Conservation (phyloP, 768 basidiomycete species). For the Glaciozyma antarctica region DNA sequence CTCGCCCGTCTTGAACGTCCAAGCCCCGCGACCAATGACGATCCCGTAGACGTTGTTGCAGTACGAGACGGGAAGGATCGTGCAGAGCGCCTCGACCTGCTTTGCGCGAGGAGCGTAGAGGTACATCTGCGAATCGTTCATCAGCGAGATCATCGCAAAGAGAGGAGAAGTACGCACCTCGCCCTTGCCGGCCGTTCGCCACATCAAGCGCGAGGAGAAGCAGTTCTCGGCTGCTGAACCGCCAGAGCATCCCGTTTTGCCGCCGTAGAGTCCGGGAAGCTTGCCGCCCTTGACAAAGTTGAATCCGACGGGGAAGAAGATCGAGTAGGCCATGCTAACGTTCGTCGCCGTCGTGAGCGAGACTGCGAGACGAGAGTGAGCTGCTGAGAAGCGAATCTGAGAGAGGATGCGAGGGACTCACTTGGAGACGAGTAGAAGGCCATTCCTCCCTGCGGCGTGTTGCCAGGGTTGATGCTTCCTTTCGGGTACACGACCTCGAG, state of each 20-base stretch:
- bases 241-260: constrained; percentile 33
- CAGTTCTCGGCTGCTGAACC: constrained; percentile 31
- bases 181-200: constrained; percentile 31
- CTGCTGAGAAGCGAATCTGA: too few relatives aligned
- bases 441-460: constrained; percentile 27
- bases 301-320: constrained; percentile 35
- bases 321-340: constrained; percentile 33
- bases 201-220: constrained; percentile 36
- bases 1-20: constrained; percentile 53
- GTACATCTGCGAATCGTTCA: constrained; percentile 25
- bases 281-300: constrained; percentile 37
- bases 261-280: constrained; percentile 34
- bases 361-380: constrained; percentile 5
- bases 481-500: constrained; percentile 32
- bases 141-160: background rate
- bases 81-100: constrained; percentile 32
- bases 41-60: constrained; percentile 35
- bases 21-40: constrained; percentile 60
- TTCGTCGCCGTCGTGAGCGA: constrained; percentile 27
- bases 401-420: constrained; percentile 4
- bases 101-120: constrained; percentile 34
- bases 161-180: constrained; percentile 20
- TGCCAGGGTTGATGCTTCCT: constrained; percentile 25
- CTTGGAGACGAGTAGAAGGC: constrained; percentile 32
- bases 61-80: constrained; percentile 24